phyloP scores from a whole-genome alignment of 495 filamentous ascomycete species.

The Thozetella sp. region DNA sequence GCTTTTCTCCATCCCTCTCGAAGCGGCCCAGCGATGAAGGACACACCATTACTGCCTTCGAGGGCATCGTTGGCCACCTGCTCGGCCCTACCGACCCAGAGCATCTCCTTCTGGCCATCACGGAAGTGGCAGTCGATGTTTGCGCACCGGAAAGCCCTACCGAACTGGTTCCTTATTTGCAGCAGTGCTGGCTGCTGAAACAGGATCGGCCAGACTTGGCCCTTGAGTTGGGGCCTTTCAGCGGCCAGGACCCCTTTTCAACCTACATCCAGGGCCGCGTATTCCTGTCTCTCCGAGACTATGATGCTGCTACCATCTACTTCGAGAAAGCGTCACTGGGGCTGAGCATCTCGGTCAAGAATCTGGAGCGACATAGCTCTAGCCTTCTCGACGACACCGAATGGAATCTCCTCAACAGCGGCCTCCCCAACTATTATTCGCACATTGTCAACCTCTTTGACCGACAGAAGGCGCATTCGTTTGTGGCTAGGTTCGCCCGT shows the following conservation, averaged over 20 bases:
- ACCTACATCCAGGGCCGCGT: slow-evolving; percentile 87
- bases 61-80: slow-evolving; percentile 51
- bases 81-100: slow-evolving; percentile 40
- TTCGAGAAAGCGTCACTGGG: slow-evolving; percentile 85
- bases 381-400: slow-evolving; percentile 73
- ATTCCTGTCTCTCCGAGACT: slow-evolving; percentile 71
- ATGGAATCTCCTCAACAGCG: slow-evolving; percentile 71
- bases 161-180: slow-evolving; percentile 48
- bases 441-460: slow-evolving; percentile 87
- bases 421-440: slow-evolving; percentile 80
- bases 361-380: slow-evolving; percentile 45
- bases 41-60: slow-evolving; percentile 47
- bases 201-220: slow-evolving; percentile 73
- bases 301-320: slow-evolving; percentile 68
- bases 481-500: slow-evolving; percentile 82
- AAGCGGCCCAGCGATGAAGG: slow-evolving; percentile 38
- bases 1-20: slow-evolving; percentile 18
- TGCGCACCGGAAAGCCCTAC: slow-evolving; percentile 52
- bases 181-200: slow-evolving; percentile 73
- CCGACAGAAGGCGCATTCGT: slow-evolving; percentile 69
- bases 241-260: slow-evolving; percentile 67
- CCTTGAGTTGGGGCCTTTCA: slow-evolving; percentile 72
- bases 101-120: slow-evolving; percentile 40
- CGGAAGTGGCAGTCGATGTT: slow-evolving; percentile 55
- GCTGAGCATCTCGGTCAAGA: slow-evolving; percentile 51